These are phyloP conservation scores for Logfia minima DNA, from an alignment of 129 eudicot genomes.

Conservation along the genomic window DNA sequence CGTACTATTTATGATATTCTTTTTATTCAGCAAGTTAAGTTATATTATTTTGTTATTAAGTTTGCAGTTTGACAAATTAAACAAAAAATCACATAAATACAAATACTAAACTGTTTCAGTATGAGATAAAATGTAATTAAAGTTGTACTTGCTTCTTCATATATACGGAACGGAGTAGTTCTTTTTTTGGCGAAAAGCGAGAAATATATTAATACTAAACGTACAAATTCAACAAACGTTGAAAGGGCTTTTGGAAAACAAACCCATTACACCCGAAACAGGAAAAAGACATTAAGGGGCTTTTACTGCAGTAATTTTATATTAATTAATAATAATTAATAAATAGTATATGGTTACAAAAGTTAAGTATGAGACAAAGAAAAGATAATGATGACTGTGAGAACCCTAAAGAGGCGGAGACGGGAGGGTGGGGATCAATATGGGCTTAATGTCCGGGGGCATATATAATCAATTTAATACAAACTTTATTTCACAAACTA, in stretches of 20 bases:
- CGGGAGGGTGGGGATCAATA: slow-evolving; percentile 29
- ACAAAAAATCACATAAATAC: neutral
- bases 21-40: neutral
- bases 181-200: too few species aligned
- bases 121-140: too few species aligned
- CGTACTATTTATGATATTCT: neutral
- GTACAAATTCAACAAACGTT: too few species aligned
- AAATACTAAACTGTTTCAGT: neutral
- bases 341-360: neutral
- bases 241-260: too few species aligned
- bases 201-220: too few species aligned
- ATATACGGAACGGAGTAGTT: too few species aligned
- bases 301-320: neutral
- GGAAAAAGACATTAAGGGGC: too few species aligned
- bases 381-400: slow-evolving; percentile 22
- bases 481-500: neutral
- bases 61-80: neutral
- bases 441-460: slow-evolving; percentile 25
- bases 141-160: too few species aligned
- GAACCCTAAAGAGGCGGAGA: slow-evolving; percentile 50
- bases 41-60: neutral
- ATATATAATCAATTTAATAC: neutral
- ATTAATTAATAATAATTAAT: neutral
- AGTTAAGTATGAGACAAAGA: slow-evolving; percentile 7
- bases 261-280: neutral